Conservation (phyloP, 2,329 filamentous ascomycete species). For the Sclerotinia sclerotiorum region DNA sequence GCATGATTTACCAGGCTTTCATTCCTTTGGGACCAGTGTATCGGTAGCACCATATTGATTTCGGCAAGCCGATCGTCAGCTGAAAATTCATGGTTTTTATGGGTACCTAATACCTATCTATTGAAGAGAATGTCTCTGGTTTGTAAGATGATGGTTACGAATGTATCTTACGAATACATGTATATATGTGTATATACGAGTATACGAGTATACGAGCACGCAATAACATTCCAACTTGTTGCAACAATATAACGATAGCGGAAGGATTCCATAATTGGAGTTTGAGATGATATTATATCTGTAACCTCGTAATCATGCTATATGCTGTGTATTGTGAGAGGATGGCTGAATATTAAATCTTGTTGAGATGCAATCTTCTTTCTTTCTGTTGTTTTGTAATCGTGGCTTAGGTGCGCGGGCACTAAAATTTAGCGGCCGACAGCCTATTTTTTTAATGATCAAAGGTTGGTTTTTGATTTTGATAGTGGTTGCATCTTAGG, state of each 20-base stretch:
- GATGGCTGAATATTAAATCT: neutral
- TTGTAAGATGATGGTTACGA: neutral
- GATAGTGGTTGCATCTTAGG: neutral
- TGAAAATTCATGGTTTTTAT: neutral
- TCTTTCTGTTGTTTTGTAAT: neutral
- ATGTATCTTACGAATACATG: neutral
- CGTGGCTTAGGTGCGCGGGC: neutral
- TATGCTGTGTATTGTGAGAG: constrained; percentile 1
- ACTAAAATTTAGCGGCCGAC: neutral
- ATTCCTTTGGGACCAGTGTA: constrained; percentile 5
- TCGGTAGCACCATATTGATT: constrained; percentile 9
- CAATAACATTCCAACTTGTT: neutral
- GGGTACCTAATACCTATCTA: neutral
- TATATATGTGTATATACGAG: neutral
- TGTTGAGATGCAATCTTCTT: neutral
- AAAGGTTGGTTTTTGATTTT: neutral
- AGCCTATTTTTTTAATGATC: neutral
- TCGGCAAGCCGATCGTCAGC: constrained; percentile 1
- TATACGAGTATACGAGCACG: neutral
- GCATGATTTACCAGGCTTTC: constrained; percentile 3
- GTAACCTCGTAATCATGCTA: neutral
- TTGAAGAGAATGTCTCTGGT: neutral
- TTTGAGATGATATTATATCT: neutral
- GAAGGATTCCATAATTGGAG: neutral
- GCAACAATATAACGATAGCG: neutral